Evolutionary conservation across 805 yeast genomes (phyloP).

Genomic region (Saccharomyces mikatae): DNA sequence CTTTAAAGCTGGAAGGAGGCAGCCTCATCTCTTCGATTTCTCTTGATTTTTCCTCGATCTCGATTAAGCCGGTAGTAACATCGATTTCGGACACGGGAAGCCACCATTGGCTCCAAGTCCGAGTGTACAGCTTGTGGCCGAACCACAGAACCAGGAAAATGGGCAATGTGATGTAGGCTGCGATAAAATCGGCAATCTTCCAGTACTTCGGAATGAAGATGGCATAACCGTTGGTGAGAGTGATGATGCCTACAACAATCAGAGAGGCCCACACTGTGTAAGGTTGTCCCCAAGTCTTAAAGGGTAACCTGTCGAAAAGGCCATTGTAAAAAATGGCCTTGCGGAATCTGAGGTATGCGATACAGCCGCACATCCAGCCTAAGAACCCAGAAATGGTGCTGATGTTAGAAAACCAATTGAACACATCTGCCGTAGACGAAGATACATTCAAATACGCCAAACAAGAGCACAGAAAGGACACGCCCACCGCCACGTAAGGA

Average conservation of each 20-base stretch:
- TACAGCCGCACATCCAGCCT: conserved; percentile 49
- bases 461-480: conserved; percentile 30
- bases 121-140: conserved; percentile 48
- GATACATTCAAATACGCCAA: conserved; percentile 50
- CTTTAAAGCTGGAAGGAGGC: conserved; percentile 14
- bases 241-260: conserved; percentile 41
- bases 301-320: conserved; percentile 50
- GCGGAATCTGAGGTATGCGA: conserved; percentile 55
- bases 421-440: conserved; percentile 44
- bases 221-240: conserved; percentile 66
- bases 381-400: conserved; percentile 60
- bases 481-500: conserved; percentile 35
- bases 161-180: conserved; percentile 59
- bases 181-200: conserved; percentile 51
- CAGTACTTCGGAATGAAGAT: conserved; percentile 47
- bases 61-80: conserved; percentile 50
- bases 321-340: conserved; percentile 50
- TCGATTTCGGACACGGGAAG: conserved; percentile 53
- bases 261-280: conserved; percentile 50
- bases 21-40: conserved; percentile 17
- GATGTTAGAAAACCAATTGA: conserved; percentile 58
- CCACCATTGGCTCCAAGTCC: conserved; percentile 37
- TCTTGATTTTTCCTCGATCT: conserved; percentile 48
- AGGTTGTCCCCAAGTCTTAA: conserved; percentile 48
- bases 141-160: conserved; percentile 39